phyloP scores from a whole-genome alignment of 805 yeast species.

The Candida tallmaniae region DNA sequence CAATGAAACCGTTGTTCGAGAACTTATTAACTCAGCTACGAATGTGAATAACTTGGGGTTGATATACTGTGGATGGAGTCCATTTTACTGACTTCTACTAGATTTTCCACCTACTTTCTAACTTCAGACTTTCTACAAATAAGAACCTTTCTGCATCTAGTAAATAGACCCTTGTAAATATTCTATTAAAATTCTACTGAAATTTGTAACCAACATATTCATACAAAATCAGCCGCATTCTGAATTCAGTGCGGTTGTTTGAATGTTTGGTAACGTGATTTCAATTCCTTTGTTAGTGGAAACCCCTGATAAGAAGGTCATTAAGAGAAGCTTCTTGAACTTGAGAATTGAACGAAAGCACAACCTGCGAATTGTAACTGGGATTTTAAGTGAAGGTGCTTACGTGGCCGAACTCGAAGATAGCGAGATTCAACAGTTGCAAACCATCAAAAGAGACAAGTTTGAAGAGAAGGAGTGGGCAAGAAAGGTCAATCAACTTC shows the following conservation, averaged over 20 bases:
- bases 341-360: constrained; percentile 2
- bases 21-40: constrained; percentile 72
- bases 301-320: constrained; percentile 5
- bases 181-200: no score
- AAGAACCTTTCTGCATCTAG: no score
- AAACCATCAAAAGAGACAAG: constrained; percentile 2
- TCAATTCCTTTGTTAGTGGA: constrained; percentile 10
- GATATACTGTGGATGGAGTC: constrained; percentile 83
- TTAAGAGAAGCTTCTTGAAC: constrained; percentile 7
- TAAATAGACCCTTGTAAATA: no score
- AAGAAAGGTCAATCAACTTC: constrained; percentile 13
- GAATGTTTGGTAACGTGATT: constrained; percentile 8
- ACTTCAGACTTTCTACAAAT: no score
- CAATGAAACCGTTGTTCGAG: constrained; percentile 79
- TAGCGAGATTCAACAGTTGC: not conserved
- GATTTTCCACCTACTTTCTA: not conserved
- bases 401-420: constrained; percentile 2
- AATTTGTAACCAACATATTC: no score
- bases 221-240: no score
- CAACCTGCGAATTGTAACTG: constrained; percentile 4
- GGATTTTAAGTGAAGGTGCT: constrained; percentile 10
- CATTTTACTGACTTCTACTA: constrained; percentile 45
- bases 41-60: constrained; percentile 63
- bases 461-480: constrained; percentile 16
- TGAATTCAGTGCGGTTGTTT: no score